Conservation (phyloP, 2,329 filamentous ascomycete genomes). For the Xylaria sp. region DNA sequence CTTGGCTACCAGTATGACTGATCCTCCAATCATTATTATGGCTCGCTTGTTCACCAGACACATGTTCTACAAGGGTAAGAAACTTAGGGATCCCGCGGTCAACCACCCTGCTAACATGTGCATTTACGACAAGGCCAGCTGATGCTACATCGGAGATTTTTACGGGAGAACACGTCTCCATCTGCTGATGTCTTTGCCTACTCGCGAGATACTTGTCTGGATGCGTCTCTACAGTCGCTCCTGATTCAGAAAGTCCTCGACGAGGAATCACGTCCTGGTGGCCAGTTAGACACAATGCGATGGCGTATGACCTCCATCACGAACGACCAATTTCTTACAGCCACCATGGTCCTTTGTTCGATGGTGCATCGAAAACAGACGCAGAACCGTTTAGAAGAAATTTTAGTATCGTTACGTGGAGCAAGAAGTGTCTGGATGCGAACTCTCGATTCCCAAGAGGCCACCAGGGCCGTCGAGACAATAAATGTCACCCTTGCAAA, state of each 20-base stretch:
- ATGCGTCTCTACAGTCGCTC: slow-evolving; percentile 6
- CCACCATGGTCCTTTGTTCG: slow-evolving; percentile 12
- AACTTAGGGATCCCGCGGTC: neutral
- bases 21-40: slow-evolving; percentile 17
- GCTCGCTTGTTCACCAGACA: slow-evolving; percentile 6
- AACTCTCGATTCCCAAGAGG: neutral
- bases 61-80: slow-evolving; percentile 12
- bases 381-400: slow-evolving; percentile 5
- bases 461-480: slow-evolving; percentile 10
- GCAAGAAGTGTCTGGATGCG: slow-evolving; percentile 11
- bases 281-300: slow-evolving; percentile 9
- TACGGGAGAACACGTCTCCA: neutral
- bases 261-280: slow-evolving; percentile 7
- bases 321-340: slow-evolving; percentile 25
- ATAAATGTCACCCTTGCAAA: slow-evolving; percentile 7
- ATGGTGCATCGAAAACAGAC: neutral
- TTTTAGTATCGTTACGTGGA: neutral
- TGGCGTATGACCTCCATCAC: slow-evolving; percentile 19
- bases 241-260: slow-evolving; percentile 8
- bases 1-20: slow-evolving; percentile 10
- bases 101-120: neutral
- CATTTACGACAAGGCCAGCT: slow-evolving; percentile 1
- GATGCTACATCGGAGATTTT: slow-evolving; percentile 21
- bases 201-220: slow-evolving; percentile 6
- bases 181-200: slow-evolving; percentile 1